Base-by-base conservation (phyloP, 2,329 filamentous ascomycete genomes). In the Hymenoscyphus linearis region DNA sequence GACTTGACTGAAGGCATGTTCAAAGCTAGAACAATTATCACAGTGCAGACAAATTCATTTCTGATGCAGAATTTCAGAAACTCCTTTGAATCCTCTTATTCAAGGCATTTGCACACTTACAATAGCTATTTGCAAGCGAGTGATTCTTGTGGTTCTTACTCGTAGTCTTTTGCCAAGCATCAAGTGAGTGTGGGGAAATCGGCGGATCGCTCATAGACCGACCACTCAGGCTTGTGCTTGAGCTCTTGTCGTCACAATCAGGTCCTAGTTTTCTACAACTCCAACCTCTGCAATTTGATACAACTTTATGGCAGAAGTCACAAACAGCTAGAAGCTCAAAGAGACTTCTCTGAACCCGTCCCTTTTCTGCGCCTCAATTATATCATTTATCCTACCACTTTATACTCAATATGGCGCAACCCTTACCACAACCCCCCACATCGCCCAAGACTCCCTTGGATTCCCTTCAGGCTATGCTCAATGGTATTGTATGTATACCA, bases 391-490 rank as follows among this genome's bases (percentile, higher is more conserved):
- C 18, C 27, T 52, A 40, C 37, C 37, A 40, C 37, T 40, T 40
- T n/a, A n/a, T 40, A 40, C n/a, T 40, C 22, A 58, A 50, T 13
- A 58, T 58, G 56, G 37, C 56, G 37, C 37, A 34, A n/a, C 53
- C 53, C 12, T 16, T 37, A 35, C 27, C n/a, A n/a, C 34, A 55
- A 31, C n/a, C 60, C n/a, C 14, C 60, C 16, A 57, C 57, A 31
- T 60, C 58, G 4, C 55, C 61, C 31, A 70, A 71, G 62, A 62
- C 66, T 52, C 70, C 70, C 59, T 65, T 74, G 55, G 72, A 72
- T 62, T 64, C 76, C 60, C 75, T 85, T n/a, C 77, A 84, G 68
- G 74, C 75, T 58, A 78, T 82, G 67, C 75, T 85, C 65, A 82
- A 83, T 66, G 80, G 82, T 63, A 78, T 82, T 66, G 83, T 85